Base-by-base conservation (phyloP, 2,329 filamentous ascomycete genomes). In the Epichloe gansuensis region DNA sequence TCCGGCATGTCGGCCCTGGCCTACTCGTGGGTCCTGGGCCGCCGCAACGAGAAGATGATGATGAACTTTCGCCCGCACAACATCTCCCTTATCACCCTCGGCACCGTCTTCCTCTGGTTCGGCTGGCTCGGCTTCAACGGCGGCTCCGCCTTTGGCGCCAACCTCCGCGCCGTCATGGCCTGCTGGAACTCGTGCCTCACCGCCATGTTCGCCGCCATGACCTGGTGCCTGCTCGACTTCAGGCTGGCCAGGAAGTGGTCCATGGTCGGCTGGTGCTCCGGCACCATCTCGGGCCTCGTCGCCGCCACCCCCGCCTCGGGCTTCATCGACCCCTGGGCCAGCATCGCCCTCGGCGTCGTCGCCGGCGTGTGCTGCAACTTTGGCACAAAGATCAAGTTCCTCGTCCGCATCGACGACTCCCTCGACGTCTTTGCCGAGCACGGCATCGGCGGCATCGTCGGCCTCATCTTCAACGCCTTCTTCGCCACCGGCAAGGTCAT, bases 101-200 rank as follows among this genome's bases (percentile, higher is more conserved):
- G 93, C 57, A 97, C 93, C 3, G 80, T 95, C 58, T 80, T 98
- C 62, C 88, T 98, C 52, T 97, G 90, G 90, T 97, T 97, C 64
- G 93, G 93, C 64, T 98, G 93, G 93, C 77, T 98, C 58, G 93
- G 90, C 51, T 98, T 98, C 81, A 98, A 98, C 76, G 93, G 91
- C 62, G 93, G 93, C 57, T 96, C 90, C 25, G 75, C 91, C 40
- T 95, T 96, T 60, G 90, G 91, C 60, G 89, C 90, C 59, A 96
- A 96, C 74, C 78, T 97, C 51, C 87, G 93, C 59, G 93, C 93
- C 51, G 84, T 86, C 58, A 94, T 96, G 83, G 91, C 93, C 51
- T 95, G 88, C 81, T 98, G 90, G 91, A 97, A 97, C 78, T 89
- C 87, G 54, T 96, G 93, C 74, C 68, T 95, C 64, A 93, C 89